Evolutionary conservation across 352 stramenopile genomes (phyloP).

Genomic region (Peronospora farinosa): DNA sequence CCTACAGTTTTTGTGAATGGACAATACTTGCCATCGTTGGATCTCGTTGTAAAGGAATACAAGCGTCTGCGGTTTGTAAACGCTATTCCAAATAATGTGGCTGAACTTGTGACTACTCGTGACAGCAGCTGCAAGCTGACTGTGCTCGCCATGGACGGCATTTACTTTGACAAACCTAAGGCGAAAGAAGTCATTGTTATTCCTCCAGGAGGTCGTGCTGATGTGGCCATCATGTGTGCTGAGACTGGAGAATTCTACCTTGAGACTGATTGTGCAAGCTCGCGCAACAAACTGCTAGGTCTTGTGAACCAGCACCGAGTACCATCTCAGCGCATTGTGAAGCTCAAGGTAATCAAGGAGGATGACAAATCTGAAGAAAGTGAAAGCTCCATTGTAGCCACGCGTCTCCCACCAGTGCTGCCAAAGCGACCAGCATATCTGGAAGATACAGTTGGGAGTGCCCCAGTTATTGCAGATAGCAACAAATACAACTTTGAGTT

Average conservation of each 20-base stretch:
- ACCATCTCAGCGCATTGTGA: slow-evolving; percentile 57
- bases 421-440: slow-evolving; percentile 59
- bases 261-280: slow-evolving; percentile 52
- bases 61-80: slow-evolving; percentile 71
- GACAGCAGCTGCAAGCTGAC: slow-evolving; percentile 41
- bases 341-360: slow-evolving; percentile 32
- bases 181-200: slow-evolving; percentile 51
- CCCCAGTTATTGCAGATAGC: slow-evolving; percentile 18
- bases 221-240: slow-evolving; percentile 52
- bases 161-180: slow-evolving; percentile 47
- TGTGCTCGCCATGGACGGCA: slow-evolving; percentile 64
- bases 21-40: slow-evolving; percentile 55
- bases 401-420: slow-evolving; percentile 32
- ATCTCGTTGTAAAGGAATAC: slow-evolving; percentile 45
- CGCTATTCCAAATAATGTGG: slow-evolving; percentile 77
- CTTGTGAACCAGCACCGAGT: slow-evolving; percentile 60
- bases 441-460: slow-evolving; percentile 25
- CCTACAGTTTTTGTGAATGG: slow-evolving; percentile 70
- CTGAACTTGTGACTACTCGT: slow-evolving; percentile 46
- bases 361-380: slow-evolving; percentile 14
- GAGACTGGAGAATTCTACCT: slow-evolving; percentile 52
- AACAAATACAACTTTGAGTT: slow-evolving; percentile 73
- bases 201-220: slow-evolving; percentile 54
- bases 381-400: slow-evolving; percentile 16
- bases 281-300: slow-evolving; percentile 53